Evolutionary conservation across 2,329 filamentous ascomycete genomes (phyloP), one percentile per base, ranked within the genome.

Genomic region (Fusarium sp.): DNA sequence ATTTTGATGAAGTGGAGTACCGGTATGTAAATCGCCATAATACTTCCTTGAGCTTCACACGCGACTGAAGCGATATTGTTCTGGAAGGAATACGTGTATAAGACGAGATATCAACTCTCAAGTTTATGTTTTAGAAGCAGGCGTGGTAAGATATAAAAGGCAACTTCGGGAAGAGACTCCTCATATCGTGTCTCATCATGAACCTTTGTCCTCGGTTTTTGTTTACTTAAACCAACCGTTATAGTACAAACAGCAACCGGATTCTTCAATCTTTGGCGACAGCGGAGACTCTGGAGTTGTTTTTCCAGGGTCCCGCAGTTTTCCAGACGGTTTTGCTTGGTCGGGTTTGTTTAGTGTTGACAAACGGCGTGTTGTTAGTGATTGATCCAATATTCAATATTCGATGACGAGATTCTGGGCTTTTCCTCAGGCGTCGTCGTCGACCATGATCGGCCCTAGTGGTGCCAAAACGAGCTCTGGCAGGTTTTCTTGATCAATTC

Each of bases 291-390:
- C 8, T 38, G 39, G 42, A 24, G 25, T 36, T 53, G 15, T 36
- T 51, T 19, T 36, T 34, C 44, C 19, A 64, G 45, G 51, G 59
- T 64, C 56, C 48, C 46, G 43, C 44, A 46, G 34, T 41, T 36
- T 44, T 52, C 34, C 12, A 24, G 52, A 54, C 26, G 25, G 22
- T 32, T 44, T 22, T 9, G 38, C 32, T 44, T 26, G 45, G 35
- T 53, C n/a, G 43, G 25, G 36, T 29, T 52, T 26, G 36, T 26
- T 48, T 39, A 26, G 19, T 47, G 24, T 41, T 39, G 40, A 31
- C 24, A 25, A 40, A 44, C 41, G 63, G 57, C 50, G 62, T 67
- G 54, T 42, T 62, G 34, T 50, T 70, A 70, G 58, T 54, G 62
- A 19, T 19, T 19, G 19, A 19, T 19, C 19, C 19, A 19, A 19